Evolutionary conservation across 2,329 filamentous ascomycete genomes (phyloP).

Genomic region (Helminthosporium solani): DNA sequence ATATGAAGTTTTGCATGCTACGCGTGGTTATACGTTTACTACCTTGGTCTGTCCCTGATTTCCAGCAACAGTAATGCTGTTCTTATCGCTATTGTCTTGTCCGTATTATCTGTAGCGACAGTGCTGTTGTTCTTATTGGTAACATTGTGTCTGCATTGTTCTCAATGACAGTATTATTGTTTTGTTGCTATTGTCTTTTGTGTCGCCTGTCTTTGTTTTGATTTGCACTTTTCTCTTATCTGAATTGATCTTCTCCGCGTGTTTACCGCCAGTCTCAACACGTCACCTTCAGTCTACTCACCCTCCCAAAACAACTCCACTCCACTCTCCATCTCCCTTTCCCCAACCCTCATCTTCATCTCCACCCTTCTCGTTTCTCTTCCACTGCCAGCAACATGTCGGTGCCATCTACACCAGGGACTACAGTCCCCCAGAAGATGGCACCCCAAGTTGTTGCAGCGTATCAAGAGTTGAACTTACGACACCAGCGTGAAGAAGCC

Average conservation of each 20-base stretch:
- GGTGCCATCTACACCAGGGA: not conserved
- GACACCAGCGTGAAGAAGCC: not conserved
- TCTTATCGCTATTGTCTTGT: not conserved
- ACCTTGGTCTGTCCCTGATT: too few species aligned
- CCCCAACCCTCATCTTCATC: not conserved
- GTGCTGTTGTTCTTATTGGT: too few species aligned
- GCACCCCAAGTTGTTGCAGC: not conserved
- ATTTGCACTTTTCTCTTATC: conserved; percentile 4
- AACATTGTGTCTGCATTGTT: too few species aligned
- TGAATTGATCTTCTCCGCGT: not conserved
- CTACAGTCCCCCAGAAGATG: not conserved
- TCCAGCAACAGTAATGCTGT: too few species aligned
- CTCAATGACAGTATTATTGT: not conserved
- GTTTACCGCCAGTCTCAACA: too few species aligned
- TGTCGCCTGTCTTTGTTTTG: not conserved
- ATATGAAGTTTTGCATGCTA: too few species aligned
- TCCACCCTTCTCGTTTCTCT: not conserved
- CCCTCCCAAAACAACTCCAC: not conserved
- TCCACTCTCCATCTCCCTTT: not conserved
- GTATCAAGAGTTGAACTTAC: not conserved
- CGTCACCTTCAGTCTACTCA: not conserved
- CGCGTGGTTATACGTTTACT: too few species aligned
- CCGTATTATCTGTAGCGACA: not conserved
- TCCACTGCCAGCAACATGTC: not conserved
- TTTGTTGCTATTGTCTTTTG: not conserved